phyloP scores from a whole-genome alignment of 352 stramenopile species.

The Globisporangium barbulae region DNA sequence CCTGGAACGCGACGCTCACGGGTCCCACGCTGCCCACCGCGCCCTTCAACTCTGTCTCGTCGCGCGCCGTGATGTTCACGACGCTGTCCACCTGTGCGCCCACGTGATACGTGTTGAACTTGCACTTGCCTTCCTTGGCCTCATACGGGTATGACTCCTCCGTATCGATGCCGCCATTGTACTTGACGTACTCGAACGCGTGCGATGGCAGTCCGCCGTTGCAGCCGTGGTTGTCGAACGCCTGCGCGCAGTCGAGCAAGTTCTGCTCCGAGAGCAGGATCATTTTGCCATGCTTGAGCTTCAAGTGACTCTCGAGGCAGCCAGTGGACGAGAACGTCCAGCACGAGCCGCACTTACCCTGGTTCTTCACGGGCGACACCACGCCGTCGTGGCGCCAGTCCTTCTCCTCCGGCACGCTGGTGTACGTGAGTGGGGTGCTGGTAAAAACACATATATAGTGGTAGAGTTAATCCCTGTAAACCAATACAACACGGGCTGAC shows the following conservation, averaged over 20 bases:
- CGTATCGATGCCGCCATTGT: constrained; percentile 84
- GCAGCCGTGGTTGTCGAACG: constrained; percentile 94
- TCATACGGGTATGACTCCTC: constrained; percentile 78
- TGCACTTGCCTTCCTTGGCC: constrained; percentile 75
- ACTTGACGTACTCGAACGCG: constrained; percentile 95
- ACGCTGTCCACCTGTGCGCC: constrained; percentile 70
- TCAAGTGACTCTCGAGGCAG: constrained; percentile 96
- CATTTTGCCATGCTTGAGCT: constrained; percentile 91
- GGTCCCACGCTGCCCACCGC: constrained; percentile 66
- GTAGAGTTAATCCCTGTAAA: not conserved
- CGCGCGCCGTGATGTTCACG: constrained; percentile 81
- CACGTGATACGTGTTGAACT: constrained; percentile 73
- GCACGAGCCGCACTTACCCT: constrained; percentile 97
- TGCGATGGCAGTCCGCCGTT: constrained; percentile 96
- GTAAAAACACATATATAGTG: not conserved
- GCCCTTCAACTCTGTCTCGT: constrained; percentile 73
- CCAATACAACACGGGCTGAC: not conserved
- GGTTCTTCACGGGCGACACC: constrained; percentile 98
- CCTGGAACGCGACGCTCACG: constrained; percentile 86
- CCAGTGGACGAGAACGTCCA: constrained; percentile 99
- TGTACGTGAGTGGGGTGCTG: constrained; percentile 22
- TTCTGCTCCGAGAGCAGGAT: constrained; percentile 97
- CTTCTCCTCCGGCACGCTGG: constrained; percentile 77
- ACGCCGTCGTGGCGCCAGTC: constrained; percentile 94
- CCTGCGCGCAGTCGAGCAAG: constrained; percentile 94